These are phyloP conservation scores for Arctium lappa DNA, from an alignment of 129 eudicot species.

Conservation along the genomic window DNA sequence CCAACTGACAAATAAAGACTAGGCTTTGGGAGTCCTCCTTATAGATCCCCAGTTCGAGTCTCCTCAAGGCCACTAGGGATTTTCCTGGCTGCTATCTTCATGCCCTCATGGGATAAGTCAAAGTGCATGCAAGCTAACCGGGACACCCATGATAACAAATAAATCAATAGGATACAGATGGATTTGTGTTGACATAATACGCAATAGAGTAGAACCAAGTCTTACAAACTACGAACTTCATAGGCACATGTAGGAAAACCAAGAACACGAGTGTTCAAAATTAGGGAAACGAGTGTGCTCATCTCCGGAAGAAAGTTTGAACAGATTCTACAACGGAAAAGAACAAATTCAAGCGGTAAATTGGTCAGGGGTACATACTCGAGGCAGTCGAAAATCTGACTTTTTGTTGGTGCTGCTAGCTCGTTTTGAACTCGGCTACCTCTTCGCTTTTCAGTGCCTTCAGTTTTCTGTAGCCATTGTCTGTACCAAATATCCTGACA, in stretches of 20 bases:
- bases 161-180: background rate
- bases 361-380: background rate
- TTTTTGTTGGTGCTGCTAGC: slow-evolving; percentile 6
- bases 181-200: background rate
- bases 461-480: slow-evolving; percentile 83
- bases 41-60: background rate
- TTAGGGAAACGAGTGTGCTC: background rate
- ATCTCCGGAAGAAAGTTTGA: slow-evolving; percentile 13
- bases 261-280: slow-evolving; percentile 5
- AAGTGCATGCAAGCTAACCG: background rate
- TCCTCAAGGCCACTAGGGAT: background rate
- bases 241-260: slow-evolving; percentile 2
- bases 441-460: slow-evolving; percentile 65
- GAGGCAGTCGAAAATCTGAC: slow-evolving; percentile 15
- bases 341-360: background rate
- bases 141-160: background rate
- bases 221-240: background rate
- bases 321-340: slow-evolving; percentile 25
- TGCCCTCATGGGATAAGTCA: background rate
- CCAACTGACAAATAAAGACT: too few relatives aligned
- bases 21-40: too few relatives aligned
- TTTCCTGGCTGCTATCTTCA: background rate
- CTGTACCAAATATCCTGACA: slow-evolving; percentile 91
- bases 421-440: slow-evolving; percentile 42
- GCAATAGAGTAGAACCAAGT: background rate